phyloP scores from a whole-genome alignment of 1,139 yeast species.

The Taphrina populina region DNA sequence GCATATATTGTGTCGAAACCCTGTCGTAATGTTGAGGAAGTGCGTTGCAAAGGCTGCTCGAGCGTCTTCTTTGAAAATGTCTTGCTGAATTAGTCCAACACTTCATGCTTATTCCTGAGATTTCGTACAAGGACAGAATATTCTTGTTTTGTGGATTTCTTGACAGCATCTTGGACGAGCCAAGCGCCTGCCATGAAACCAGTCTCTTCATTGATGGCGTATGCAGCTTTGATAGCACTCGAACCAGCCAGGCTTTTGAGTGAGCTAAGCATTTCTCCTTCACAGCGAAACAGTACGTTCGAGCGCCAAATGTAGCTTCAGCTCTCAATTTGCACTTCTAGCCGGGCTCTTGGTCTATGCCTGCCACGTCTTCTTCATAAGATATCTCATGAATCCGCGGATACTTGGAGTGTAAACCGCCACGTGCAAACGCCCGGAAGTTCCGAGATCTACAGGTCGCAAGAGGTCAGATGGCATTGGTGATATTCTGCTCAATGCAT shows the following conservation, averaged over 20 bases:
- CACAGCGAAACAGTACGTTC: too few species aligned
- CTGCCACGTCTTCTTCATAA: too few species aligned
- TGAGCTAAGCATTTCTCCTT: conserved; percentile 28
- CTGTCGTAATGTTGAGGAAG: conserved; percentile 43
- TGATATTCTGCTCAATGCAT: too few species aligned
- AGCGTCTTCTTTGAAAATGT: conserved; percentile 80
- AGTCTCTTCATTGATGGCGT: conserved; percentile 71
- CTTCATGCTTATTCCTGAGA: not conserved
- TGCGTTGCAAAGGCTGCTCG: conserved; percentile 56
- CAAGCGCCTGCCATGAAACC: conserved; percentile 79
- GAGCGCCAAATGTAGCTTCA: too few species aligned
- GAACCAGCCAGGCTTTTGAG: conserved; percentile 13
- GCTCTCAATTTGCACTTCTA: too few species aligned
- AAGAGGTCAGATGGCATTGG: too few species aligned
- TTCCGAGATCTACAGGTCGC: too few species aligned
- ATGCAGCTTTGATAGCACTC: conserved; percentile 43
- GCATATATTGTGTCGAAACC: conserved; percentile 50
- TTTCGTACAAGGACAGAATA: conserved; percentile 36
- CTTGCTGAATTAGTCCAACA: conserved; percentile 32
- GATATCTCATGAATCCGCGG: not conserved
- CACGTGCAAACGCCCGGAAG: not conserved
- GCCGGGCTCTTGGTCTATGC: too few species aligned
- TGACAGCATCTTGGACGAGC: conserved; percentile 80
- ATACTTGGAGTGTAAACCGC: not conserved
- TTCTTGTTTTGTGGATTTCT: conserved; percentile 50